These are phyloP conservation scores for Eremothecium cymbalariae DNA, from an alignment of 1,139 yeast genomes.

Conservation along the genomic window DNA sequence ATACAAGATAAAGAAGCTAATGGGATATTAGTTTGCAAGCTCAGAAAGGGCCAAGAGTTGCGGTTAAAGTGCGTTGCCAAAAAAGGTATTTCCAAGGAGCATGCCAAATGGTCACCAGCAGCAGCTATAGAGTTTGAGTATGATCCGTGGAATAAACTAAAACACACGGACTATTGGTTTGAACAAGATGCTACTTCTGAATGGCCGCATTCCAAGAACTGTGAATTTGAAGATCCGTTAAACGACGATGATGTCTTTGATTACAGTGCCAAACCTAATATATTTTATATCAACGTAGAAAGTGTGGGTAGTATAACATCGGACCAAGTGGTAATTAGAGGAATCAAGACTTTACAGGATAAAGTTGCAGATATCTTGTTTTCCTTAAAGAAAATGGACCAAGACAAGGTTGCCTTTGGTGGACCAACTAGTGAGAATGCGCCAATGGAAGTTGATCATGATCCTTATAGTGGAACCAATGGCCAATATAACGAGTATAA, in stretches of 20 bases:
- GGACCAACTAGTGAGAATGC: slow-evolving; percentile 41
- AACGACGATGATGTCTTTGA: slow-evolving; percentile 83
- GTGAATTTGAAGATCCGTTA: slow-evolving; percentile 96
- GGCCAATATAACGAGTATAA: slow-evolving; percentile 12
- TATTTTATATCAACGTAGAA: slow-evolving; percentile 82
- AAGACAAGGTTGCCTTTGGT: slow-evolving; percentile 44
- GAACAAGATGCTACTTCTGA: slow-evolving; percentile 82
- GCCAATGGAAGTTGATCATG: slow-evolving; percentile 39
- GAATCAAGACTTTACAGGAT: slow-evolving; percentile 76
- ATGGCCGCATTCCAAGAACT: slow-evolving; percentile 86
- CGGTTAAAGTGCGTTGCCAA: slow-evolving; percentile 88
- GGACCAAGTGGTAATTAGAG: slow-evolving; percentile 77
- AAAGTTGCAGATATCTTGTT: slow-evolving; percentile 85
- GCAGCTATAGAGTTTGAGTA: slow-evolving; percentile 97
- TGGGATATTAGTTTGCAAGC: slow-evolving; percentile 84
- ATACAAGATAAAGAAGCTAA: slow-evolving; percentile 64
- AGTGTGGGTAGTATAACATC: slow-evolving; percentile 87
- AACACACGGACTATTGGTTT: slow-evolving; percentile 94
- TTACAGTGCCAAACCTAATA: slow-evolving; percentile 70
- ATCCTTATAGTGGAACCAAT: slow-evolving; percentile 40
- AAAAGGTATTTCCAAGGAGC: slow-evolving; percentile 97
- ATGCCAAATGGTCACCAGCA: slow-evolving; percentile 97
- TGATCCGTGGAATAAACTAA: slow-evolving; percentile 98
- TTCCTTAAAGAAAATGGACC: slow-evolving; percentile 57
- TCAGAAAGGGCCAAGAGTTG: slow-evolving; percentile 88